phyloP scores from a whole-genome alignment of 2,329 filamentous ascomycete species.

The Immersiporthe knoxdaviesiana region DNA sequence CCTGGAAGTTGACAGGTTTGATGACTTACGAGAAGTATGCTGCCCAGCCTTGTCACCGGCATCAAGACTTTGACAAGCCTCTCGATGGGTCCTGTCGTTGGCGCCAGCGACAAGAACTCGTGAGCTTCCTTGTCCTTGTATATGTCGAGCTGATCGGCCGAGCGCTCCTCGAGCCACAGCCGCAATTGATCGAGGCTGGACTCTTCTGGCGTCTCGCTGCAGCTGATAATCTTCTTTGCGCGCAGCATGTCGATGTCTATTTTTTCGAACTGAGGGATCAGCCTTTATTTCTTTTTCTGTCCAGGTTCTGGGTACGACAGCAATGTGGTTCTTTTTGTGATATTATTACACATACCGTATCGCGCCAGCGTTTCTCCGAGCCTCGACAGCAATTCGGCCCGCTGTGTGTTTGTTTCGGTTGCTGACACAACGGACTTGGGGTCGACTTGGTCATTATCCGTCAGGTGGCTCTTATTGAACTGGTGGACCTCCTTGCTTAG shows the following conservation, averaged over 20 bases:
- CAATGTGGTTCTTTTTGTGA: background rate
- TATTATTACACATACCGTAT: slow-evolving; percentile 18
- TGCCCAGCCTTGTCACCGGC: slow-evolving; percentile 7
- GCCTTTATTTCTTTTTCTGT: background rate
- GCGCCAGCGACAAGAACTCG: slow-evolving; percentile 1
- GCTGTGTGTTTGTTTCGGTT: background rate
- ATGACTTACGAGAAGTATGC: background rate
- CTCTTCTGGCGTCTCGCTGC: background rate
- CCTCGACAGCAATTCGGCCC: background rate
- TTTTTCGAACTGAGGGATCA: background rate
- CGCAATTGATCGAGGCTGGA: slow-evolving; percentile 7
- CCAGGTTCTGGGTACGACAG: background rate
- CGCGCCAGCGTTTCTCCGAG: slow-evolving; percentile 8
- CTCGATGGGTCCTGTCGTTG: slow-evolving; percentile 9
- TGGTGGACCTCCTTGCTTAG: background rate
- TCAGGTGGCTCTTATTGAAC: background rate
- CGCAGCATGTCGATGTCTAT: slow-evolving; percentile 9
- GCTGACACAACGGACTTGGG: background rate
- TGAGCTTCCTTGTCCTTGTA: background rate
- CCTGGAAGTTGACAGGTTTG: too few species aligned
- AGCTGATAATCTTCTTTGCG: slow-evolving; percentile 1
- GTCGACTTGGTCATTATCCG: background rate
- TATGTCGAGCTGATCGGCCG: background rate
- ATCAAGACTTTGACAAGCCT: background rate
- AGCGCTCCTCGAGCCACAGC: slow-evolving; percentile 7